These are phyloP conservation scores for Paragyromitra xinjiangensis DNA, from an alignment of 495 filamentous ascomycete genomes.

Conservation along the genomic window DNA sequence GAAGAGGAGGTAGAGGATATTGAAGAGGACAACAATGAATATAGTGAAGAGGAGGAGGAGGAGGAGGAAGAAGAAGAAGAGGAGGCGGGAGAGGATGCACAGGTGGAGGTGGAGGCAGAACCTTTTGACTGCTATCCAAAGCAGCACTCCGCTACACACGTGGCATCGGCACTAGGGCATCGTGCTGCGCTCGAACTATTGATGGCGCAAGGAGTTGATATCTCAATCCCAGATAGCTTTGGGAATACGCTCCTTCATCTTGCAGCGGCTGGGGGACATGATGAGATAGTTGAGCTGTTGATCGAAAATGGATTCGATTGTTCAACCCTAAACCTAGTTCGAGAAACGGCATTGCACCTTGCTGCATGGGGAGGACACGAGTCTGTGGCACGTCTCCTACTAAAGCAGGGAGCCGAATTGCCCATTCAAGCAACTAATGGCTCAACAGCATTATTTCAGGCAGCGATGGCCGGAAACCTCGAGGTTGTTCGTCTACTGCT, in stretches of 20 bases:
- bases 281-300: conserved; percentile 24
- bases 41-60: neutral
- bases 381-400: conserved; percentile 19
- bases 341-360: conserved; percentile 3
- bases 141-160: conserved; percentile 1
- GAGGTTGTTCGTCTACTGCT: conserved; percentile 21
- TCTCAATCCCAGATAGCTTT: conserved; percentile 55
- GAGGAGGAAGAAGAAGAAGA: neutral
- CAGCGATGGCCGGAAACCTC: neutral
- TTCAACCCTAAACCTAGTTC: neutral
- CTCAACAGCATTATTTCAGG: conserved; percentile 13
- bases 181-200: conserved; percentile 32
- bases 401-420: conserved; percentile 4
- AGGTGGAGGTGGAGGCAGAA: neutral
- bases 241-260: conserved; percentile 59
- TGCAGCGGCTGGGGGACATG: conserved; percentile 56
- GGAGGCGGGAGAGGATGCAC: neutral
- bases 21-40: neutral
- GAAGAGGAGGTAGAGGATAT: neutral
- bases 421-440: neutral
- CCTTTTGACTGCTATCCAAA: conserved; percentile 10
- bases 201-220: conserved; percentile 59
- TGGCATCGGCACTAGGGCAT: conserved; percentile 3
- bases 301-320: conserved; percentile 8
- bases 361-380: conserved; percentile 9